phyloP scores from a whole-genome alignment of 1,139 yeast species.

The Protomyces inundatus region DNA sequence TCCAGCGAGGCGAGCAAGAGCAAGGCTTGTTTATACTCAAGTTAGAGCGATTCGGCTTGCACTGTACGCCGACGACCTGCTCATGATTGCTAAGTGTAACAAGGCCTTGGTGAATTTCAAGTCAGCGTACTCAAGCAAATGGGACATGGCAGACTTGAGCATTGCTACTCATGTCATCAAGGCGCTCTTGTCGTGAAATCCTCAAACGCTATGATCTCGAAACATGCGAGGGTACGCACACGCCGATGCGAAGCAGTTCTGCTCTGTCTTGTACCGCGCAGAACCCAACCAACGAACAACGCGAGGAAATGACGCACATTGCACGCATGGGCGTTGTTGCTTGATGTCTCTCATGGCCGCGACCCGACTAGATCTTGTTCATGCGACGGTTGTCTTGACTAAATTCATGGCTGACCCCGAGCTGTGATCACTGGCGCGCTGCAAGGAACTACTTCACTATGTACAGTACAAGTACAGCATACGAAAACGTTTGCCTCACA shows the following conservation, averaged over 20 bases:
- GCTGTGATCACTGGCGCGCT: background rate
- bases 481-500: background rate
- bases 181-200: background rate
- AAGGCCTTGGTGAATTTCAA: background rate
- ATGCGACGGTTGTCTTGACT: background rate
- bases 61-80: background rate
- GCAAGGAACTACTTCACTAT: constrained; percentile 14
- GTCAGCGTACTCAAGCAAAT: background rate
- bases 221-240: background rate
- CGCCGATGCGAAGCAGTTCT: background rate
- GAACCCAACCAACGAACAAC: no score
- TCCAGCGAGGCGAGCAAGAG: background rate
- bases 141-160: background rate
- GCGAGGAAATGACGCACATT: background rate
- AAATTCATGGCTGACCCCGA: background rate
- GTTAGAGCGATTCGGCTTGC: background rate
- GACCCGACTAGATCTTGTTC: background rate
- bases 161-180: background rate
- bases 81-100: background rate
- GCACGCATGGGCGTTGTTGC: background rate
- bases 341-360: background rate
- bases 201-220: background rate
- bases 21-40: background rate
- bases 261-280: background rate
- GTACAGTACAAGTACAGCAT: constrained; percentile 22